phyloP scores from a whole-genome alignment of 1,284 basidiomycete species.

The Boletus albobrunnescens region DNA sequence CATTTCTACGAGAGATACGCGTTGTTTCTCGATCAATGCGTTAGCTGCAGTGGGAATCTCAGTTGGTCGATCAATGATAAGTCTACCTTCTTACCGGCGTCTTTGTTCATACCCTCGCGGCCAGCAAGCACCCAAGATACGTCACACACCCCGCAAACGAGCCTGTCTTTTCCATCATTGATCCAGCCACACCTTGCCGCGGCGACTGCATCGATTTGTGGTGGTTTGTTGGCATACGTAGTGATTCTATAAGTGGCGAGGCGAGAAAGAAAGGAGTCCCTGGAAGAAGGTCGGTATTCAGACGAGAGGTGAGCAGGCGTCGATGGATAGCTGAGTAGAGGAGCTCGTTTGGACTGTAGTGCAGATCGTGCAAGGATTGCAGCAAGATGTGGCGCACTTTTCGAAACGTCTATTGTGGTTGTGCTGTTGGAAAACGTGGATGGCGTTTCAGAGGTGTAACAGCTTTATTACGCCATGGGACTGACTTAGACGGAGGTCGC shows the following conservation, averaged over 20 bases:
- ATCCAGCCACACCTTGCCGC: conserved; percentile 76
- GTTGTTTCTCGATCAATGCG: conserved; percentile 68
- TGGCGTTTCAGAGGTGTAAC: conserved; percentile 14
- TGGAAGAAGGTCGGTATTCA: conserved; percentile 75
- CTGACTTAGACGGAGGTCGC: conserved; percentile 35
- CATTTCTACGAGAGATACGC: conserved; percentile 53
- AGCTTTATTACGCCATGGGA: conserved; percentile 12
- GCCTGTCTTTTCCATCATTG: conserved; percentile 71
- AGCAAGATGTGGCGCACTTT: conserved; percentile 61
- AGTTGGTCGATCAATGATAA: conserved; percentile 18
- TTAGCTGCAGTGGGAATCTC: conserved; percentile 44
- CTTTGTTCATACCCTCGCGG: conserved; percentile 61
- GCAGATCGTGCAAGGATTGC: conserved; percentile 65
- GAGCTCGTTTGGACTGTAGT: conserved; percentile 36
- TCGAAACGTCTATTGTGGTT: conserved; percentile 38
- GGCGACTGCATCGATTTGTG: conserved; percentile 67
- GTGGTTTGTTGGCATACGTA: conserved; percentile 74
- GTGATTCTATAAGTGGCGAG: conserved; percentile 71
- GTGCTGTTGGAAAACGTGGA: conserved; percentile 9
- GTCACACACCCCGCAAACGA: conserved; percentile 66
- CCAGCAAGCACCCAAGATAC: conserved; percentile 68
- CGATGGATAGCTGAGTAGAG: conserved; percentile 38
- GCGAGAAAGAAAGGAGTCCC: conserved; percentile 63
- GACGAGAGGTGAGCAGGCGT: conserved; percentile 39
- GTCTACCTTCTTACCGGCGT: conserved; percentile 61